A percentile compares a stretch with the other conserved stretches of the same genome.
These are phyloP conservation scores for Porphyrellus cyaneotinctus DNA, from an alignment of 768 basidiomycete species.

Conservation along the genomic window DNA sequence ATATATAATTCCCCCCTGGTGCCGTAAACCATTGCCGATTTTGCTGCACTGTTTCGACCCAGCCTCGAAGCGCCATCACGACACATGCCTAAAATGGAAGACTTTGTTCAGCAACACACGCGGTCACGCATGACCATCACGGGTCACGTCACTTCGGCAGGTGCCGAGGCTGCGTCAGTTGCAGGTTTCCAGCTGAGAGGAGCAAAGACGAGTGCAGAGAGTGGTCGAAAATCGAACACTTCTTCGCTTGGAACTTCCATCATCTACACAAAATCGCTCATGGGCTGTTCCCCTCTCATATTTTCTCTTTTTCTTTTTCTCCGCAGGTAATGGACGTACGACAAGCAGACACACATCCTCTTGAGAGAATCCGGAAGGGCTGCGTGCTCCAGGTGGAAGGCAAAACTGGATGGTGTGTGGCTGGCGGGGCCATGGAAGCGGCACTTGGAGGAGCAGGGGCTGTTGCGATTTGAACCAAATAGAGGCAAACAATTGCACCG, in stretches of 20 bases:
- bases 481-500: conserved; percentile 25
- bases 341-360: not conserved
- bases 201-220: conserved; percentile 18
- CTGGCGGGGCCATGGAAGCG: conserved; percentile 21
- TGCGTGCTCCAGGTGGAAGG: not conserved
- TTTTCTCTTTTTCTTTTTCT: conserved; percentile 11
- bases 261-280: conserved; percentile 18
- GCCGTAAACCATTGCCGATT: conserved; percentile 20
- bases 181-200: conserved; percentile 22
- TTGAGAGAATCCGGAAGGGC: not conserved
- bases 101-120: conserved; percentile 14
- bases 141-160: conserved; percentile 27
- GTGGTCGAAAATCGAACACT: conserved; percentile 25
- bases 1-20: conserved; percentile 9
- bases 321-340: not conserved
- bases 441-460: conserved; percentile 24
- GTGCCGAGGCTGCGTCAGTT: conserved; percentile 21
- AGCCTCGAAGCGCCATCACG: conserved; percentile 5
- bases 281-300: not conserved
- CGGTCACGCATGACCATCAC: conserved; percentile 8
- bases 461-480: conserved; percentile 21
- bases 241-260: conserved; percentile 34
- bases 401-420: conserved; percentile 7
- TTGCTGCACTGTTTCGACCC: not conserved
- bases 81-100: conserved; percentile 20